Evolutionary conservation across 2,329 filamentous ascomycete genomes (phyloP), one percentile per base, ranked within the genome.

Genomic region (Botrytis galanthina): DNA sequence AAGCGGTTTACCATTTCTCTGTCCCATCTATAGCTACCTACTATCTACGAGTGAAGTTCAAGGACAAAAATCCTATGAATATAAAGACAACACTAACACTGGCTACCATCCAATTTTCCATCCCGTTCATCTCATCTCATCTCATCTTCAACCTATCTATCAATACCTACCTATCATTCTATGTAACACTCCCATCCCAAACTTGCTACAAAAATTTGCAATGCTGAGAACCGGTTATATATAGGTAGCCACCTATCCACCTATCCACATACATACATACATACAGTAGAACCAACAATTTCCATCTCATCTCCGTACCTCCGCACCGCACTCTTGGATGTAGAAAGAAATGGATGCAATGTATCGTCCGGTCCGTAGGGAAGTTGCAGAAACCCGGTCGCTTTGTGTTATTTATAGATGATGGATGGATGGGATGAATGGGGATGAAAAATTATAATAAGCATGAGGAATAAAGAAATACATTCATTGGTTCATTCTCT

Each of bases 291-390:
- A 6, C 12, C 48, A 51, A 51, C 26, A 16, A 16, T 16, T n/a
- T 1, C 12, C 48, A 16, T 54, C 48, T 0, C 7, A 18, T 29
- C 12, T 54, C 0, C 10, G 12, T 7, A 57, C n/a, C 51, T 57
- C n/a, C n/a, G 2, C n/a, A 18, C 0, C 26, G 42, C 42, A 20
- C n/a, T 2, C 20, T 1, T 9, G n/a, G 18, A 29, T 57, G n/a
- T 32, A 57, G 1, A 57, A 29, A 57, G 2, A 0, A 57, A 29
- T 32, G 1, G 1, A 29, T 32, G 1, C 3, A 29, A 18, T 57
- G 1, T 14, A 16, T 29, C 7, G 5, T 5, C 48, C 0, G 1
- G 5, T 0, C 22, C 26, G 2, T 1, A 12, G 18, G 4, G 37
- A 39, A 42, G 14, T 18, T 32, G n/a, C 7, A 29, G 5, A 57